Evolutionary conservation across 2,329 filamentous ascomycete genomes (phyloP).

Genomic region (Colletotrichum costaricense): DNA sequence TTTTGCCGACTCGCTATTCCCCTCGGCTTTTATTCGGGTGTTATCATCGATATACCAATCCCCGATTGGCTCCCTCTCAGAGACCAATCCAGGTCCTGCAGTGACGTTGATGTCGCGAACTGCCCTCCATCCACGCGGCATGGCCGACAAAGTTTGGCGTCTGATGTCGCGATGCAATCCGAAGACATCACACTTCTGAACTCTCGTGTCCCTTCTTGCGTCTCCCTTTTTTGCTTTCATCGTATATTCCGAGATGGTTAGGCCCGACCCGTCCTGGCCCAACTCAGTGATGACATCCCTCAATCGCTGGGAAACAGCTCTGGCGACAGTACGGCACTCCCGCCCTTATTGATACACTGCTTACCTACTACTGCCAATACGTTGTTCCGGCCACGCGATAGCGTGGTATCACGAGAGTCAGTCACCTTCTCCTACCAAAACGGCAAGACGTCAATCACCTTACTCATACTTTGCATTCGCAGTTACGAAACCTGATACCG

Average conservation of each 20-base stretch:
- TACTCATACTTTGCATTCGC: background rate
- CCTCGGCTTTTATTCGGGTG: slow-evolving; percentile 19
- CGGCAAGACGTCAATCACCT: background rate
- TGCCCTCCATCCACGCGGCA: background rate
- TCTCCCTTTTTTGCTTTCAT: too few species aligned
- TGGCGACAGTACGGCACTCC: too few species aligned
- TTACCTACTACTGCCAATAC: background rate
- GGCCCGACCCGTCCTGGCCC: too few species aligned
- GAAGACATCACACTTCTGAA: background rate
- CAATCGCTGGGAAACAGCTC: background rate
- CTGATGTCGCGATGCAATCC: background rate
- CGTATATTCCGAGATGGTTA: background rate
- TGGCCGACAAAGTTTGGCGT: background rate
- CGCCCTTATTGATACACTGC: too few species aligned
- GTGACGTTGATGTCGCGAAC: background rate
- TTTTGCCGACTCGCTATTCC: background rate
- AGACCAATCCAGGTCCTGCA: background rate
- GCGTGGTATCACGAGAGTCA: background rate
- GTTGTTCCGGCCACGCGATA: too few species aligned
- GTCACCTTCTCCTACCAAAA: background rate
- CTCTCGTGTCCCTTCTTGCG: background rate
- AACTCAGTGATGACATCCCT: background rate
- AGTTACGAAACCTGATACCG: background rate
- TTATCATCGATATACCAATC: background rate
- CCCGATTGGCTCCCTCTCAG: slow-evolving; percentile 8